Percentiles rank a stretch among this genome's conserved stretches.
These are phyloP conservation scores for Ambrosia trifida DNA, from an alignment of 129 eudicot genomes.

Conservation along the genomic window DNA sequence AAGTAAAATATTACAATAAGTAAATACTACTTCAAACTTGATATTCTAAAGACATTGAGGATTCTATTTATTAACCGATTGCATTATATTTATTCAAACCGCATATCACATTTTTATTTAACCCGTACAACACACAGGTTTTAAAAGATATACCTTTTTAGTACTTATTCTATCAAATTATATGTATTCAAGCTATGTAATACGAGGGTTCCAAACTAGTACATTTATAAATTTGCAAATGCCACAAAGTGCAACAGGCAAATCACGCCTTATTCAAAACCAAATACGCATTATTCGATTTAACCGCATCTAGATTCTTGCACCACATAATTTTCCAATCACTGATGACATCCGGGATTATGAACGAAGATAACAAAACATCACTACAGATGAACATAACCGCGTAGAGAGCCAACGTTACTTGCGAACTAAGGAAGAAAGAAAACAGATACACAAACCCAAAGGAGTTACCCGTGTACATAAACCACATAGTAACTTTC, in stretches of 20 bases:
- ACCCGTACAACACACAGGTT: too few relatives aligned
- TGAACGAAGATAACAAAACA: not conserved
- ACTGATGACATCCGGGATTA: not conserved
- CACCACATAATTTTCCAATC: conserved; percentile 5
- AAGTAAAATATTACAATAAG: too few relatives aligned
- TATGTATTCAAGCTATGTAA: too few relatives aligned
- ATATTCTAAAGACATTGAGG: too few relatives aligned
- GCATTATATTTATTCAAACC: too few relatives aligned
- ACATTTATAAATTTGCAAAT: too few relatives aligned
- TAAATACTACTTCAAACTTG: too few relatives aligned
- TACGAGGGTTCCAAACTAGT: too few relatives aligned
- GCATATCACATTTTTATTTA: too few relatives aligned
- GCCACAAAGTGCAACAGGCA: not conserved
- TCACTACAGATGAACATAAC: conserved; percentile 2
- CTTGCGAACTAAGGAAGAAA: not conserved
- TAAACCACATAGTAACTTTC: conserved; percentile 1
- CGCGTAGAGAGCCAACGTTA: conserved; percentile 1
- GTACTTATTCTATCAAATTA: too few relatives aligned
- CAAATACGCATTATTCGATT: not conserved
- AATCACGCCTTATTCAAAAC: not conserved
- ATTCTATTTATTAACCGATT: too few relatives aligned
- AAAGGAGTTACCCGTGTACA: not conserved
- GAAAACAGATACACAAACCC: conserved; percentile 14
- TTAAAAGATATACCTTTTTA: too few relatives aligned
- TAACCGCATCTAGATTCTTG: not conserved